Evolutionary conservation across 805 yeast species (phyloP).

Genomic region (Pichia thaimueangensis): DNA sequence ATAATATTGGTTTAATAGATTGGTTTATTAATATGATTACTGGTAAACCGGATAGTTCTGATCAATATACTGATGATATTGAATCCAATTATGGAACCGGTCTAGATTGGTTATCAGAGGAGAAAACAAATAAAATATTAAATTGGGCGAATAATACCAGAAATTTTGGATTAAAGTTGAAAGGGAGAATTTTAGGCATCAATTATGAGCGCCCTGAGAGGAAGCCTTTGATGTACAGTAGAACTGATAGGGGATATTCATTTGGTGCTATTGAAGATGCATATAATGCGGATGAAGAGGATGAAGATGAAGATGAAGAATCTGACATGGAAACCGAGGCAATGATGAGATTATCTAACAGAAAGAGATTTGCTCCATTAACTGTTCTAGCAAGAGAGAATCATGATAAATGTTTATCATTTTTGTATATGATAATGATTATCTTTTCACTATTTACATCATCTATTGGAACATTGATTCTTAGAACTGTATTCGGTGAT

Average conservation of each 20-base stretch:
- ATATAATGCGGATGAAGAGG: conserved; percentile 9
- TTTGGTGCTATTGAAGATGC: conserved; percentile 6
- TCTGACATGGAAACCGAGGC: conserved; percentile 9
- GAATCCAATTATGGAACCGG: conserved; percentile 14
- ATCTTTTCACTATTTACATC: conserved; percentile 36
- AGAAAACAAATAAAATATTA: conserved; percentile 8
- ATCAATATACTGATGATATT: conserved; percentile 34
- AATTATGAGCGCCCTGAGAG: background rate
- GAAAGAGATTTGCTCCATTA: conserved; percentile 7
- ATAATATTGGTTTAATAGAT: conserved; percentile 1
- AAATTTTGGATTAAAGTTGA: conserved; percentile 1
- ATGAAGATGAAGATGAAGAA: conserved; percentile 6
- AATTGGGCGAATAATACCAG: conserved; percentile 5
- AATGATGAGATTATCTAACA: background rate
- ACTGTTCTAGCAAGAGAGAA: conserved; percentile 21
- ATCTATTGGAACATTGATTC: conserved; percentile 36
- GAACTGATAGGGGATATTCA: conserved; percentile 8
- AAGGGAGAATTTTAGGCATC: conserved; percentile 1
- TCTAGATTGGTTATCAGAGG: conserved; percentile 10
- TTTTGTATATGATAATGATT: conserved; percentile 37
- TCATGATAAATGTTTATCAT: conserved; percentile 39
- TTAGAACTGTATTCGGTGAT: conserved; percentile 19
- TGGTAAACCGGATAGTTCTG: conserved; percentile 31
- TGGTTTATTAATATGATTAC: conserved; percentile 19
- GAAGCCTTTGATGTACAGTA: conserved; percentile 4